These are phyloP conservation scores for Wickerhamiella parazyma DNA, from an alignment of 805 yeast species.

Conservation along the genomic window DNA sequence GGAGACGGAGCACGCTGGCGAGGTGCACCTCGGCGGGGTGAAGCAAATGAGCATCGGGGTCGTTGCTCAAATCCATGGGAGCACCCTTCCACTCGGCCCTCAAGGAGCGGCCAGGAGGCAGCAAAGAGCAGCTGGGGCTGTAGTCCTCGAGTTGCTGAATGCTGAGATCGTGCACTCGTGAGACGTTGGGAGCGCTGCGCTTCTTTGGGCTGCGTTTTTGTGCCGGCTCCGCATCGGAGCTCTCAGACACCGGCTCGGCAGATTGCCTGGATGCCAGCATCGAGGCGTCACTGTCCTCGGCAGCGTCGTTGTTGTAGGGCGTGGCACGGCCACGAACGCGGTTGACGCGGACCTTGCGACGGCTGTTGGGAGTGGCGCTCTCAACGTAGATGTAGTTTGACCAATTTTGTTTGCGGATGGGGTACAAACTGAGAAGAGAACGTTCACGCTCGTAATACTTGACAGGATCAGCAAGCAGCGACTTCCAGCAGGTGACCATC, in stretches of 20 bases:
- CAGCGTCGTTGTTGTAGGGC: background rate
- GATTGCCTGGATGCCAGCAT: constrained; percentile 4
- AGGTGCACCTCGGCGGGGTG: constrained; percentile 85
- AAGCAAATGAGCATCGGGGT: constrained; percentile 56
- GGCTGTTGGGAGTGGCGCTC: constrained; percentile 7
- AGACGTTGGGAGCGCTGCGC: background rate
- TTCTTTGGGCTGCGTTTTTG: constrained; percentile 9
- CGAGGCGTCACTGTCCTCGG: constrained; percentile 1
- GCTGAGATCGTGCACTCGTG: constrained; percentile 29
- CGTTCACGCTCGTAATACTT: constrained; percentile 23
- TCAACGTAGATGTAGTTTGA: constrained; percentile 18
- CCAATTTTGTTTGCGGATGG: constrained; percentile 24
- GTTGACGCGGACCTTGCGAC: constrained; percentile 9
- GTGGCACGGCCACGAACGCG: constrained; percentile 10
- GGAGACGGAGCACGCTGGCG: constrained; percentile 81
- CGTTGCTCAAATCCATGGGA: constrained; percentile 76
- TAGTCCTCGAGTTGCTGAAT: constrained; percentile 49
- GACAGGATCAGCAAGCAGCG: constrained; percentile 21
- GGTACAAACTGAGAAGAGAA: constrained; percentile 21
- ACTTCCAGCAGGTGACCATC: constrained; percentile 24
- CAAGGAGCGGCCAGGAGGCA: constrained; percentile 59
- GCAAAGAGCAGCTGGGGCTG: constrained; percentile 53
- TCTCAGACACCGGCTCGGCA: background rate
- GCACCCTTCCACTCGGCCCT: constrained; percentile 97
- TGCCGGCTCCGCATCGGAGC: constrained; percentile 5